Evolutionary conservation across 192 early-diverging fungal species (phyloP), one percentile per base, ranked within the genome.

Genomic region (Rhizoclosmatium globosum): DNA sequence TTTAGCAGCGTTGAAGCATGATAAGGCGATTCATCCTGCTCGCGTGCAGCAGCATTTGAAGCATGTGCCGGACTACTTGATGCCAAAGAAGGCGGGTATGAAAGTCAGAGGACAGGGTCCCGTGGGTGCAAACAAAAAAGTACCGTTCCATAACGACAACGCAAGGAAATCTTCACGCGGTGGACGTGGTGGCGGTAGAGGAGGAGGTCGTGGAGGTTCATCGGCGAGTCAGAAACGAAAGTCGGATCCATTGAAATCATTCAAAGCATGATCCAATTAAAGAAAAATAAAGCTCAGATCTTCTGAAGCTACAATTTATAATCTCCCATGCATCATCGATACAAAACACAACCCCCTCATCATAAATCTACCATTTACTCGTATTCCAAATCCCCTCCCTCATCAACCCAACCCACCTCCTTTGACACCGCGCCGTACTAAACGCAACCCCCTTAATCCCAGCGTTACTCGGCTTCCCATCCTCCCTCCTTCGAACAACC

Each of bases 41-140:
- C 84, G 92, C 59, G 91, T 97, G 2, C 94, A 94, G 81, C 84
- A 87, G 17, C 97, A 99, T 76, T 90, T 99, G 91, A 95, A 94
- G 85, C 93, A 97, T 77, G 91, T 98, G 15, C 98, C 98, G 7
- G 87, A 92, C 48, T 99, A 99, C 84, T 83, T 99, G 81, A 91
- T 95, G 84, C 97, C 97, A 48, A 94, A 93, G 70, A 19, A 56
- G 71, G 60, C 17, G n/a, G 68, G 68, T 60, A 67, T 38, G 53
- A 44, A n/a, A 6, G 6, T 56, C 23, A 73, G 57, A 23, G 74
- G 74, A 11, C 46, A 72, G 31, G 62, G 70, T 39, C 43, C 17
- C 6, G 66, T 71, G 2, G 64, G 47, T 46, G 43, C 44, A 53
- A 57, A 70, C 38, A 43, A 73, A 75, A 19, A 80, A 47, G 81